A percentile compares a stretch with the other conserved stretches of the same genome.
Evolutionary conservation across 352 stramenopile genomes (phyloP).

Genomic region (Pythium angustatum): DNA sequence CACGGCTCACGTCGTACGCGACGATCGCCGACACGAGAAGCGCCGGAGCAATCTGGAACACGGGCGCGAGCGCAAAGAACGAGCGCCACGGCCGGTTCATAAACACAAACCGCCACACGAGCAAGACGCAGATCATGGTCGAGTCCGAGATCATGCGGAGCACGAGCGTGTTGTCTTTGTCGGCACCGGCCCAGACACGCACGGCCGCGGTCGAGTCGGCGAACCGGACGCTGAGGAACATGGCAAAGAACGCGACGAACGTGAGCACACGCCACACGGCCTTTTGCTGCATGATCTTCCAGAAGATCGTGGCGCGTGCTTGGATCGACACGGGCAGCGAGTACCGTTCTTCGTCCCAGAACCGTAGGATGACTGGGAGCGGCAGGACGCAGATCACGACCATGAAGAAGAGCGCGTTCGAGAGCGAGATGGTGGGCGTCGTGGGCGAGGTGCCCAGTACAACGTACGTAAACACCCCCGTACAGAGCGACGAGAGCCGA

Average conservation of each 20-base stretch:
- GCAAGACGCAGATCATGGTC: constrained; percentile 30
- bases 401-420: constrained; percentile 36
- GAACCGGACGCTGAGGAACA: constrained; percentile 38
- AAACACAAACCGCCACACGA: constrained; percentile 37
- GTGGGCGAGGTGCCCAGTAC: constrained; percentile 39
- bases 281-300: constrained; percentile 53
- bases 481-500: constrained; percentile 26
- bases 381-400: constrained; percentile 31
- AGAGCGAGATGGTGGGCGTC: constrained; percentile 27
- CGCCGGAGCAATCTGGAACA: constrained; percentile 32
- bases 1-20: constrained; percentile 9
- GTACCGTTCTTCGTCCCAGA: constrained; percentile 42
- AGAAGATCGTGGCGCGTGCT: constrained; percentile 40
- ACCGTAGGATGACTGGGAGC: constrained; percentile 35
- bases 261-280: constrained; percentile 42
- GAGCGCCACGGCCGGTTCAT: constrained; percentile 37
- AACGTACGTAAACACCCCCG: constrained; percentile 34
- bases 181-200: constrained; percentile 25
- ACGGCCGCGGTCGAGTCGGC: constrained; percentile 24
- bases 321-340: constrained; percentile 34
- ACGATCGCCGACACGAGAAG: constrained; percentile 22
- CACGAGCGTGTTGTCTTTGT: constrained; percentile 36
- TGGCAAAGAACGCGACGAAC: constrained; percentile 47
- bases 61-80: constrained; percentile 37
- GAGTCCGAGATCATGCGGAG: constrained; percentile 34